A percentile compares a stretch with the other conserved stretches of the same genome.
phyloP scores from a whole-genome alignment of 1,284 basidiomycete species.

The Apiotrichum gamsii region DNA sequence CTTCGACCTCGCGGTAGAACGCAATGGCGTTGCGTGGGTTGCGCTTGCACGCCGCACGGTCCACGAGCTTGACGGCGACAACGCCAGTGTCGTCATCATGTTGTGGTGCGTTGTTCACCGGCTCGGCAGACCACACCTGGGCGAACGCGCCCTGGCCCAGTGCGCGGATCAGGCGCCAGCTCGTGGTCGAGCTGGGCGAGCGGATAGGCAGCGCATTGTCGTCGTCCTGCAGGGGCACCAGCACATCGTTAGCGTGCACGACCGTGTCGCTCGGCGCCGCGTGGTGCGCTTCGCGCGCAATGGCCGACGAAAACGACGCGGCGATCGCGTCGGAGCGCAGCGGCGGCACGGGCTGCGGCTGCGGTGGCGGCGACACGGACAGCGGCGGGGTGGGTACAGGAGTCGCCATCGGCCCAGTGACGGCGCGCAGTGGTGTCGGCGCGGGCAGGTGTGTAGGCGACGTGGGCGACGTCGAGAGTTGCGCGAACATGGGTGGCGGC shows the following conservation, averaged over 20 bases:
- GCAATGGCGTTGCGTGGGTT: conserved; percentile 70
- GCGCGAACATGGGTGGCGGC: no score
- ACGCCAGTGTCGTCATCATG: conserved; percentile 13
- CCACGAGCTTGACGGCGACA: conserved; percentile 77
- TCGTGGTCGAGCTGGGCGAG: conserved; percentile 9
- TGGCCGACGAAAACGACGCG: not conserved
- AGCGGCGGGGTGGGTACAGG: not conserved
- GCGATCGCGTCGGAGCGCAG: not conserved
- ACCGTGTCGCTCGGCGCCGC: conserved; percentile 10
- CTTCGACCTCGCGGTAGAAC: conserved; percentile 80
- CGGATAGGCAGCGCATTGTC: conserved; percentile 9
- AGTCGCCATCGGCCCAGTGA: conserved; percentile 4
- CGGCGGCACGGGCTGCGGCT: not conserved
- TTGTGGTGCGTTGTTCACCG: conserved; percentile 27
- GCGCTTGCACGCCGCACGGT: conserved; percentile 53
- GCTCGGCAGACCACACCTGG: conserved; percentile 66
- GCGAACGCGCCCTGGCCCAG: conserved; percentile 72
- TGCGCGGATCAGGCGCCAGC: conserved; percentile 52
- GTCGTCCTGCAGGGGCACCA: conserved; percentile 15
- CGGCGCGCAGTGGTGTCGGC: conserved; percentile 8
- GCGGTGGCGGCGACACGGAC: not conserved
- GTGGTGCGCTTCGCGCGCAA: conserved; percentile 13
- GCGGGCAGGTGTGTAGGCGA: conserved; percentile 1
- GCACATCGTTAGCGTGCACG: conserved; percentile 24
- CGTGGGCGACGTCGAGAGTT: conserved; percentile 1